Base-by-base conservation (phyloP, 768 basidiomycete genomes). In the Lactarius trivialis region DNA sequence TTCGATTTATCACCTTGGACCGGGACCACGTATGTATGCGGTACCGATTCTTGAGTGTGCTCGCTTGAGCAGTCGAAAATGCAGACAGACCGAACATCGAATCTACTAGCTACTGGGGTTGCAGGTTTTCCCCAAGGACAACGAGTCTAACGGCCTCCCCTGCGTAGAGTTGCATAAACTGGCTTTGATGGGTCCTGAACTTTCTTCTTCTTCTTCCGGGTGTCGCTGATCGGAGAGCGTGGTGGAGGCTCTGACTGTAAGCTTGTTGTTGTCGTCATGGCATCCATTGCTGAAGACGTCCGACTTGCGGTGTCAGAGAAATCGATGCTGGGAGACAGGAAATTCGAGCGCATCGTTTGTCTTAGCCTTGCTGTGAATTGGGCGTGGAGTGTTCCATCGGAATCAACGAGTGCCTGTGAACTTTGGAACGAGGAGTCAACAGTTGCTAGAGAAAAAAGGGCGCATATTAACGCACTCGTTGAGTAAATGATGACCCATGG, bases 391-490 rank as follows among this genome's bases (percentile, higher is more conserved):
- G 68, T 62, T 8, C 70, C 72, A 45, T 71, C 65, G 3, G 33
- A 36, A 4, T 65, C 65, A 11, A 71, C 60, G 9, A 63, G 56
- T 63, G 71, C 33, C 58, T 52, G 30, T 58, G 71, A 39, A 67
- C 73, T 45, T 67, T 70, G 58, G 48, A 49, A 33, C 14, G 26
- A 8, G 48, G 59, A 2, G 48, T 55, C 11, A 56, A 36, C 30
- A 15, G 8, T 34, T 19, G 34, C 59, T 24, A 49, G 60, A 7
- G n/a, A 60, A 36, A 45, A 8, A 51, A n/a, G n/a, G 3, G 17
- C 9, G 19, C 7, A 28, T 51, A 3, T 7, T 30, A 2, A 76
- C 84, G 71, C 58, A 85, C 84, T 77, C 75, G 58, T 81, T 52
- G 30, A n/a, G 30, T 33, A 52, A 33, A 52, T 52, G 51, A 24